phyloP scores from a whole-genome alignment of 768 basidiomycete genomes.

The Mycena galericulata region DNA sequence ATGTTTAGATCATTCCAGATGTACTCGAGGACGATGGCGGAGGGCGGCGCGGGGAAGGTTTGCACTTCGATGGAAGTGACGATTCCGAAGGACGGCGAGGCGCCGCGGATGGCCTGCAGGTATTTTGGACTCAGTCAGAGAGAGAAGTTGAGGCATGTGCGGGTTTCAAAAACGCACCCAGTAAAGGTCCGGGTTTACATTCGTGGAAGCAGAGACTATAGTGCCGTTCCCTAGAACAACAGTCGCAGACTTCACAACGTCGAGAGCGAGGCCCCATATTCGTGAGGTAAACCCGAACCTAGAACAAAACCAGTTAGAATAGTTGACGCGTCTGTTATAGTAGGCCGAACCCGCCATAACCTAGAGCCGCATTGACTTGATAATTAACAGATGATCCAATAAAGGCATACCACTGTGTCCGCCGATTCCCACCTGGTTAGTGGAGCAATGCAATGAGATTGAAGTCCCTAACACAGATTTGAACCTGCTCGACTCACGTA shows the following conservation, averaged over 20 bases:
- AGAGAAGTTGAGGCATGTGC: background rate
- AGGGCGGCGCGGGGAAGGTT: conserved; percentile 53
- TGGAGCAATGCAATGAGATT: no score
- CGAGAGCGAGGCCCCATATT: conserved; percentile 64
- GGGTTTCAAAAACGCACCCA: conserved; percentile 58
- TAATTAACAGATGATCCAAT: no score
- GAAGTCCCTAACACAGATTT: no score
- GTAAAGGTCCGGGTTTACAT: conserved; percentile 60
- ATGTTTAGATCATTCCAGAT: conserved; percentile 48
- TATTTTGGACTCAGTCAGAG: no score
- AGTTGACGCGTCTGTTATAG: conserved; percentile 23
- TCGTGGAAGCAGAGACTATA: conserved; percentile 50
- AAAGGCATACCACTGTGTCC: conserved; percentile 57
- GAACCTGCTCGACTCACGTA: conserved; percentile 44
- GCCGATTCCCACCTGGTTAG: conserved; percentile 56
- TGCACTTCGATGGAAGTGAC: conserved; percentile 54
- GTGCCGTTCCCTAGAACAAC: conserved; percentile 60
- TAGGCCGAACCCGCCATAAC: conserved; percentile 61
- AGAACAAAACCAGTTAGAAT: conserved; percentile 20
- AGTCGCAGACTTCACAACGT: conserved; percentile 55
- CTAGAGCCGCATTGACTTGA: no score
- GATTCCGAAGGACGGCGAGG: conserved; percentile 55
- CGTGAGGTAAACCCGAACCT: conserved; percentile 56
- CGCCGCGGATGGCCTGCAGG: conserved; percentile 58
- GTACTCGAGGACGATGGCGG: conserved; percentile 52